Conservation (phyloP, 2,329 filamentous ascomycete genomes). For the Aspergillus melleus region DNA sequence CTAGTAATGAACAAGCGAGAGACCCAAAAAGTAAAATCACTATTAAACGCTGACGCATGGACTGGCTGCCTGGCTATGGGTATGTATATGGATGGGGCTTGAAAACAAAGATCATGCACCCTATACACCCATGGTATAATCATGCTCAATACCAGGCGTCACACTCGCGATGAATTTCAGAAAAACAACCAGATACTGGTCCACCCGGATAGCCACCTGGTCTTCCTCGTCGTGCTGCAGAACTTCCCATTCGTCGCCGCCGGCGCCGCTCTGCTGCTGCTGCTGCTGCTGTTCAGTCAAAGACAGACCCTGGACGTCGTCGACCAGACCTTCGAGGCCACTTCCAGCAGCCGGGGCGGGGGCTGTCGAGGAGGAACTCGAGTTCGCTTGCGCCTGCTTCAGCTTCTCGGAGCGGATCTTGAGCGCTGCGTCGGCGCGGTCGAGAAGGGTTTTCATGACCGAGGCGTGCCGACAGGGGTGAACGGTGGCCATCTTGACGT, state of each 20-base stretch:
- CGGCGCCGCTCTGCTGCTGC: conserved; percentile 22
- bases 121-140: conserved; percentile 94
- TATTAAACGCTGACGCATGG: too few relatives aligned
- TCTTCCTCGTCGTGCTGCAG: conserved; percentile 53
- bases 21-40: neutral
- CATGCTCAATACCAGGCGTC: conserved; percentile 94
- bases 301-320: conserved; percentile 67
- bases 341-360: conserved; percentile 36
- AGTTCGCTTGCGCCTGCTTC: conserved; percentile 62
- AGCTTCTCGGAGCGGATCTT: conserved; percentile 85
- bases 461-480: conserved; percentile 97
- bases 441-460: conserved; percentile 96
- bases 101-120: neutral
- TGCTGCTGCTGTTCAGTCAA: conserved; percentile 51
- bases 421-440: conserved; percentile 89
- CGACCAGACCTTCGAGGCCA: conserved; percentile 83
- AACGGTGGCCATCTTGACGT: conserved; percentile 92
- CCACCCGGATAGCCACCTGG: conserved; percentile 50
- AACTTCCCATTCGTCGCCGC: conserved; percentile 65
- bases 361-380: conserved; percentile 29
- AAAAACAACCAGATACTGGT: conserved; percentile 54
- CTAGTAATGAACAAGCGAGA: neutral
- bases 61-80: too few relatives aligned
- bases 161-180: conserved; percentile 78
- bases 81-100: too few relatives aligned